Evolutionary conservation across 78 protist genomes (phyloP).

Genomic region (Protostelium mycophagum): DNA sequence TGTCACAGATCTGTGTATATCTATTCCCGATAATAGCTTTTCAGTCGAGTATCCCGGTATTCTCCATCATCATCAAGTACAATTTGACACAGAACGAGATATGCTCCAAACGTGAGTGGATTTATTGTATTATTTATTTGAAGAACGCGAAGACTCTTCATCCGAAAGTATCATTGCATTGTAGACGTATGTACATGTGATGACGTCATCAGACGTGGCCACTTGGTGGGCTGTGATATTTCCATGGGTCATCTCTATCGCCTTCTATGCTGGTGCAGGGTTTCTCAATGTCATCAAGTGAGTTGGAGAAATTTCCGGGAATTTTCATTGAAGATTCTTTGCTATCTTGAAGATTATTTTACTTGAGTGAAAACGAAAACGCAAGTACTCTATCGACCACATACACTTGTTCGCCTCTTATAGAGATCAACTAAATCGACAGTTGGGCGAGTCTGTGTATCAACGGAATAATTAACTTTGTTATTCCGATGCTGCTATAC

Average conservation of each 20-base stretch:
- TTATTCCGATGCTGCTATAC: conserved; percentile 44
- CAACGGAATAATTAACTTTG: conserved; percentile 40
- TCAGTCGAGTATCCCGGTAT: conserved; percentile 49
- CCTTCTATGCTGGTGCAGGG: conserved; percentile 53
- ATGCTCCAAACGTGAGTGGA: conserved; percentile 8
- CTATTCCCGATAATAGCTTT: conserved; percentile 47
- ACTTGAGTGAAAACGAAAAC: too few species aligned
- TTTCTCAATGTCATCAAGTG: conserved; percentile 12
- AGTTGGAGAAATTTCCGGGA: too few species aligned
- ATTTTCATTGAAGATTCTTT: too few species aligned
- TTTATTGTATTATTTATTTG: too few species aligned
- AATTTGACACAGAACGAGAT: conserved; percentile 41
- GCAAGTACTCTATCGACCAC: too few species aligned
- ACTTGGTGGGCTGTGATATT: conserved; percentile 21
- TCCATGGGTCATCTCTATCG: conserved; percentile 50
- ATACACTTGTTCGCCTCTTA: background rate
- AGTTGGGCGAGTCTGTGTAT: conserved; percentile 24
- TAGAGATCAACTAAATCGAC: background rate
- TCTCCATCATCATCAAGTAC: conserved; percentile 37
- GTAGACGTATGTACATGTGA: too few species aligned
- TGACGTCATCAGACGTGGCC: conserved; percentile 2
- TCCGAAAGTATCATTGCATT: too few species aligned
- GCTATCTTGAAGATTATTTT: too few species aligned
- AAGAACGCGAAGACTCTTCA: too few species aligned
- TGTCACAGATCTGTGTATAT: conserved; percentile 24